A percentile compares a stretch with the other conserved stretches of the same genome.
These are phyloP conservation scores for Solanum raphanifolium DNA, from an alignment of 257 asterid genomes.

Conservation along the genomic window DNA sequence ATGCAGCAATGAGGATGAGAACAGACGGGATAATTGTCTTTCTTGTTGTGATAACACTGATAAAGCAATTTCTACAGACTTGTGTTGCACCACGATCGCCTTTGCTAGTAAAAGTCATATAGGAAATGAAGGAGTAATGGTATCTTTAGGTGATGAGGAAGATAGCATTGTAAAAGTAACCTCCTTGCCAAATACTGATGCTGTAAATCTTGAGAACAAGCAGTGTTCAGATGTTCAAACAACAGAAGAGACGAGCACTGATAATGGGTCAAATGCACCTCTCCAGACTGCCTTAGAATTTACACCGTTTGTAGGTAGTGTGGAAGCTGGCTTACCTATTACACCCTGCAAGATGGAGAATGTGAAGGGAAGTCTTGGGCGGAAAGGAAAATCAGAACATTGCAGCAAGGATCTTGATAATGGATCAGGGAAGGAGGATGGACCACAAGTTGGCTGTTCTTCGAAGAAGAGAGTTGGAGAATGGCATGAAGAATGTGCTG, in stretches of 20 bases:
- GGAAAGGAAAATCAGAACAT: conserved; percentile 25
- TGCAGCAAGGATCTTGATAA: conserved; percentile 23
- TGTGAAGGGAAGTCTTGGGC: conserved; percentile 27
- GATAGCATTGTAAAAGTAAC: conserved; percentile 17
- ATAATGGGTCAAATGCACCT: conserved; percentile 31
- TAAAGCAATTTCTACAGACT: conserved; percentile 22
- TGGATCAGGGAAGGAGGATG: conserved; percentile 35
- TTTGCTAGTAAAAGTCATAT: conserved; percentile 15
- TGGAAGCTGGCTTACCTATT: conserved; percentile 32
- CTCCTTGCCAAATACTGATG: conserved; percentile 11
- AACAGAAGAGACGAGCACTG: conserved; percentile 38
- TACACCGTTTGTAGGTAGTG: conserved; percentile 21
- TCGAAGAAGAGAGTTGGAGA: conserved; percentile 63
- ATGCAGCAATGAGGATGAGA: conserved; percentile 32
- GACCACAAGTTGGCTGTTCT: conserved; percentile 62
- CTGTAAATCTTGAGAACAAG: conserved; percentile 13
- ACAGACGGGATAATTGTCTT: conserved; percentile 30
- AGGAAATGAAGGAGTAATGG: conserved; percentile 18
- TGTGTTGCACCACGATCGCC: not conserved
- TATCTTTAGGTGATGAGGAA: conserved; percentile 34
- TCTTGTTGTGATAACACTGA: conserved; percentile 18
- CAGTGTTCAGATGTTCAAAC: conserved; percentile 19
- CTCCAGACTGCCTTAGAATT: conserved; percentile 32
- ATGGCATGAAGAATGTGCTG: conserved; percentile 36
- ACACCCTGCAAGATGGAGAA: conserved; percentile 60